Percentiles rank a stretch among this genome's conserved stretches.
phyloP scores from a whole-genome alignment of 2,329 filamentous ascomycete species.

The Sporothrix schenckii region DNA sequence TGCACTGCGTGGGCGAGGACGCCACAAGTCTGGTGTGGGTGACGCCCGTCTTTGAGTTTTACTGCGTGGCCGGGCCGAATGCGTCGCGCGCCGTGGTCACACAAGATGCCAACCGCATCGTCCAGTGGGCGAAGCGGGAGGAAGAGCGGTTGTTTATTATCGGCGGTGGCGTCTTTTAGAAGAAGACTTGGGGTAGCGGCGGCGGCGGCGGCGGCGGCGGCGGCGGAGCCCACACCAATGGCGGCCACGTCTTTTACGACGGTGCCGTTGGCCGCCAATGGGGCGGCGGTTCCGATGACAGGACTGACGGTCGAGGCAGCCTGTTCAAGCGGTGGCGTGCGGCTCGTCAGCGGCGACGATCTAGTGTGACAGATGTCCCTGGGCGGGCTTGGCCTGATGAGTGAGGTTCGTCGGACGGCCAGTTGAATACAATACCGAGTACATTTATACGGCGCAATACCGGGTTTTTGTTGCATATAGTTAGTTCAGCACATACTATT shows the following conservation, averaged over 20 bases:
- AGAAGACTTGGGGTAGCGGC: background rate
- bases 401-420: background rate
- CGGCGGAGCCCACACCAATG: background rate
- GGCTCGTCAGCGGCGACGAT: constrained; percentile 7
- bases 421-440: constrained; percentile 5
- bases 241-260: background rate
- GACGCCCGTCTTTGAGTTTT: constrained; percentile 89
- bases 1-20: constrained; percentile 76
- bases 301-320: background rate
- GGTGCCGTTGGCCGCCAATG: background rate
- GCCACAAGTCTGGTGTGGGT: constrained; percentile 85
- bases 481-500: constrained; percentile 4
- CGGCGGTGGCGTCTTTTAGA: constrained; percentile 82
- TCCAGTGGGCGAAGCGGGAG: constrained; percentile 88
- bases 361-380: background rate
- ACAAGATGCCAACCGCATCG: constrained; percentile 83
- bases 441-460: constrained; percentile 2
- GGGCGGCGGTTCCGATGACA: background rate
- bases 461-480: constrained; percentile 20
- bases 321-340: constrained; percentile 11
- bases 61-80: constrained; percentile 85
- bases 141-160: constrained; percentile 96
- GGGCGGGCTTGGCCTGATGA: background rate
- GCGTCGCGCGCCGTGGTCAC: constrained; percentile 67
- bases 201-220: background rate